phyloP scores from a whole-genome alignment of 2,329 filamentous ascomycete genomes.

The Penicillium paneum region DNA sequence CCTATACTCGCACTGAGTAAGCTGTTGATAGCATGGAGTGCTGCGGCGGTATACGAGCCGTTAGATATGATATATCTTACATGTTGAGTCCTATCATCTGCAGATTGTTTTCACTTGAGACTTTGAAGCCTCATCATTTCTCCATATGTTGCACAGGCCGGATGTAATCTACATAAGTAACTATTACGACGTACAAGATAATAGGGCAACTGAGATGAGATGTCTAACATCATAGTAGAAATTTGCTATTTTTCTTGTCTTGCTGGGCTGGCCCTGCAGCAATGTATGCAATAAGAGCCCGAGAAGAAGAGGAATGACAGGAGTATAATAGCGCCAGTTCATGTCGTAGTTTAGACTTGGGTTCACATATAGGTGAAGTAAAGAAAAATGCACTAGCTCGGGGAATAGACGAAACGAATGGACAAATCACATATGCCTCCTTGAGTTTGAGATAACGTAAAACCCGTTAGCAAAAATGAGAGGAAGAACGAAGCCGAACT shows the following conservation, averaged over 20 bases:
- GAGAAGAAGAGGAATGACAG: too few species aligned
- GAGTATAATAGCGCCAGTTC: neutral
- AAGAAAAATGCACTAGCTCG: neutral
- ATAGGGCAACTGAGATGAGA: too few species aligned
- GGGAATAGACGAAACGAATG: neutral
- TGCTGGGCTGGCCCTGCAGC: too few species aligned
- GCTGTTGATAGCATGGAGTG: neutral
- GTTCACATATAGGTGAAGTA: neutral
- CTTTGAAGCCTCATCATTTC: neutral
- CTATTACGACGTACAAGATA: neutral
- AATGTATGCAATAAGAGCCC: too few species aligned
- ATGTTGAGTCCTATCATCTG: neutral
- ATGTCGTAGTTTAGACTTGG: neutral
- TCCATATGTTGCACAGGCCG: neutral
- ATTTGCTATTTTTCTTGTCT: too few species aligned
- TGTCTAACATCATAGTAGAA: too few species aligned
- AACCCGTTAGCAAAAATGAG: slow-evolving; percentile 3
- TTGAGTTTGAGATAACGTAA: slow-evolving; percentile 1
- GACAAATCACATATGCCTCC: neutral
- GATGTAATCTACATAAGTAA: neutral
- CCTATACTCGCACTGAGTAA: slow-evolving; percentile 5
- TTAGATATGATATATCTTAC: neutral
- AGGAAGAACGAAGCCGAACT: slow-evolving; percentile 9
- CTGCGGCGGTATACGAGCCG: slow-evolving; percentile 1
- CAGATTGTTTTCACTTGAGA: neutral